A percentile compares a stretch with the other conserved stretches of the same genome.
Evolutionary conservation across 2,329 filamentous ascomycete genomes (phyloP).

Genomic region (Hypomyces perniciosus): DNA sequence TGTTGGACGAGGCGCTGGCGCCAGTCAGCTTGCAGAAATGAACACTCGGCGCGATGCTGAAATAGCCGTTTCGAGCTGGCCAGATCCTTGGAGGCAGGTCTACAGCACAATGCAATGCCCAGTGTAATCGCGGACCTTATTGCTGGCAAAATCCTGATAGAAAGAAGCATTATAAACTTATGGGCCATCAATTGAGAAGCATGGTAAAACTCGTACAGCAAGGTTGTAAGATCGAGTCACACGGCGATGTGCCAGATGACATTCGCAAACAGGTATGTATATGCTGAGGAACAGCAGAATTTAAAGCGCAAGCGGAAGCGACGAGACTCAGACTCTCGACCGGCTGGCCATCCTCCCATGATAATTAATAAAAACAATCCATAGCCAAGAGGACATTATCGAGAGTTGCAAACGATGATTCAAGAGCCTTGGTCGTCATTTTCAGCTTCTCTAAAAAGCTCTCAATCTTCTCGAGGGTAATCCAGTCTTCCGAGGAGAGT

Average conservation of each 20-base stretch:
- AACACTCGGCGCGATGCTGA: neutral
- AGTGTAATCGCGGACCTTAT: conserved; percentile 1
- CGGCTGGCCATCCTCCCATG: no score
- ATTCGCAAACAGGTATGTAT: conserved; percentile 1
- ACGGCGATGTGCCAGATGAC: neutral
- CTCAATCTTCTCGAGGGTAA: conserved; percentile 9
- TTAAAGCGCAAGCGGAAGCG: neutral
- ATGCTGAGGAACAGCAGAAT: conserved; percentile 2
- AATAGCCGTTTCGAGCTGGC: neutral
- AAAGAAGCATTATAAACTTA: neutral
- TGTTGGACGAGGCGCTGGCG: neutral
- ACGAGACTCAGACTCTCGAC: neutral
- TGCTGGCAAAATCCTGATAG: neutral
- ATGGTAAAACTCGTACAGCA: neutral
- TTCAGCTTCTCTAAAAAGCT: conserved; percentile 12
- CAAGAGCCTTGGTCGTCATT: conserved; percentile 11
- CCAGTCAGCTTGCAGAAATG: neutral
- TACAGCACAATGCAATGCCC: neutral
- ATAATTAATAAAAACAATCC: neutral
- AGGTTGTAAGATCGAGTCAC: neutral
- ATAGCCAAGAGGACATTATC: conserved; percentile 11
- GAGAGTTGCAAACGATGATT: conserved; percentile 10
- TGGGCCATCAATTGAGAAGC: neutral
- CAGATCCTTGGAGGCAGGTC: neutral
- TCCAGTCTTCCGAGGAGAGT: conserved; percentile 7